phyloP scores from a whole-genome alignment of 2,329 filamentous ascomycete genomes.

The Epichloe brachyelytri region DNA sequence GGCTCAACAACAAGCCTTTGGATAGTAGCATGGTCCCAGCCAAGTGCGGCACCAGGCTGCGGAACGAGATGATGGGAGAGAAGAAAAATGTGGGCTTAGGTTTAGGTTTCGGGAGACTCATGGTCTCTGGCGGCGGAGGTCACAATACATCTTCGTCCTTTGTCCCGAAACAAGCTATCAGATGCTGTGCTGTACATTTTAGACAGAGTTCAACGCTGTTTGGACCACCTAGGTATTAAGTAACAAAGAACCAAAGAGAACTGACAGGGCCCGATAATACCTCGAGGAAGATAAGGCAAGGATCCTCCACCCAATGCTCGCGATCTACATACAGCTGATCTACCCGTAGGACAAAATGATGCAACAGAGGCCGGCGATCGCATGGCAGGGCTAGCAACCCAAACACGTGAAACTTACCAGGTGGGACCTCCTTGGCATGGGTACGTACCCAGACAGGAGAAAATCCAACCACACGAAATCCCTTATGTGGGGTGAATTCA shows the following conservation, averaged over 20 bases:
- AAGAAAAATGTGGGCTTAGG: neutral
- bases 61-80: neutral
- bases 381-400: neutral
- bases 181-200: slow-evolving; percentile 4
- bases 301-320: neutral
- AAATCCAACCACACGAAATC: neutral
- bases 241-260: neutral
- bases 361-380: neutral
- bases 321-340: neutral
- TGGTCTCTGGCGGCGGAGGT: neutral
- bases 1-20: slow-evolving; percentile 13
- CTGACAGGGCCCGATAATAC: neutral
- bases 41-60: slow-evolving; percentile 4
- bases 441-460: too few relatives aligned
- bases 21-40: slow-evolving; percentile 14
- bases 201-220: neutral
- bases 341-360: neutral
- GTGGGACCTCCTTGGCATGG: neutral
- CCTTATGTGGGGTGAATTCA: neutral
- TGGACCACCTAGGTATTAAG: neutral
- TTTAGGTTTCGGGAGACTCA: neutral
- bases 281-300: neutral
- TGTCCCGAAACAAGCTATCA: neutral
- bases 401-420: slow-evolving; percentile 5
- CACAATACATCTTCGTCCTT: neutral